A percentile compares a stretch with the other conserved stretches of the same genome.
These are phyloP conservation scores for Melanomma pulvis-pyrius DNA, from an alignment of 495 filamentous ascomycete species.

Conservation along the genomic window DNA sequence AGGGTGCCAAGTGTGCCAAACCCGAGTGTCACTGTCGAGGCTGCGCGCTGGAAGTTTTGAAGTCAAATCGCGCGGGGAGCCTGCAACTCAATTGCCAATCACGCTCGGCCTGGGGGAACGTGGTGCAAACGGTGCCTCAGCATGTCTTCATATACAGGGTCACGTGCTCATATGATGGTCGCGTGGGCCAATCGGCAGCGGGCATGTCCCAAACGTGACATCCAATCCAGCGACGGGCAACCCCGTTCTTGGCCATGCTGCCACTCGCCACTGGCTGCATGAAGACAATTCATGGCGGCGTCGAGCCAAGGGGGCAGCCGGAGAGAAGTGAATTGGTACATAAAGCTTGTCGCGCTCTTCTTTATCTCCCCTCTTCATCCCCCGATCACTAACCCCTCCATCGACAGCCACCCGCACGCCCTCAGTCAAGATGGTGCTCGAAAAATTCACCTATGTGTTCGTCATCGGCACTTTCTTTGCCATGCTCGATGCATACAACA, in stretches of 20 bases:
- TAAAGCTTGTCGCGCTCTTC: background rate
- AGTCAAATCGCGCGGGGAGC: background rate
- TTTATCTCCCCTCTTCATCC: background rate
- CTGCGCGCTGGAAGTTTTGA: background rate
- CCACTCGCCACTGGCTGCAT: background rate
- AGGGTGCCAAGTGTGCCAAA: background rate
- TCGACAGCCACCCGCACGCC: background rate
- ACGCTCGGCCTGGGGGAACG: background rate
- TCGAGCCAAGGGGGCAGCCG: background rate
- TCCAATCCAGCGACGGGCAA: background rate
- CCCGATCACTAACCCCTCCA: constrained; percentile 1
- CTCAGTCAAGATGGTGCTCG: constrained; percentile 38
- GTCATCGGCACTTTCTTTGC: constrained; percentile 78
- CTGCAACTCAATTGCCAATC: background rate
- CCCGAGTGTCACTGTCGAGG: background rate
- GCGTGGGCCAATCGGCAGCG: background rate
- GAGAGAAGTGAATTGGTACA: background rate
- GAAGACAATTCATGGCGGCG: background rate
- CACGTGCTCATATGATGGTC: background rate
- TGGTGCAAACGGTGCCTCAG: background rate
- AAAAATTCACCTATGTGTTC: constrained; percentile 69
- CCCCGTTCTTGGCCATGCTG: background rate
- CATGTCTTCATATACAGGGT: background rate
- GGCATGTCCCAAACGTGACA: background rate
- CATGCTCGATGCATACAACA: constrained; percentile 72